These are phyloP conservation scores for Phytopythium boreale DNA, from an alignment of 352 stramenopile species.

Conservation along the genomic window DNA sequence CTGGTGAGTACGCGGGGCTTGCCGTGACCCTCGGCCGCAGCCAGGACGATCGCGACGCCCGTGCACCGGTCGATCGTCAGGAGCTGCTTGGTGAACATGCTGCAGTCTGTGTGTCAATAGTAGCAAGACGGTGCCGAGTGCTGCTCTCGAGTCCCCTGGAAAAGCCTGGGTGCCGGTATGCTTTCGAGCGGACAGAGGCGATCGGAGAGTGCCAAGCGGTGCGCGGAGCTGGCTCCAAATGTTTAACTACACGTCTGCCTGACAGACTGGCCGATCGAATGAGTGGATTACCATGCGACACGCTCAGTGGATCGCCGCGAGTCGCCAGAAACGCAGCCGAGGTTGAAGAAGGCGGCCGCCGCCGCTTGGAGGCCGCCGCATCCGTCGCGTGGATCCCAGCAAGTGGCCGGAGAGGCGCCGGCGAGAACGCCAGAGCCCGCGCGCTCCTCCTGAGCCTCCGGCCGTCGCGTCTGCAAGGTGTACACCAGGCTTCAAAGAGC, in stretches of 20 bases:
- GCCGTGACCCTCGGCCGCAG: background rate
- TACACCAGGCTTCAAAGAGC: background rate
- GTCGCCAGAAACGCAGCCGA: background rate
- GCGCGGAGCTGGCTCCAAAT: too few species aligned
- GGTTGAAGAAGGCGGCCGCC: background rate
- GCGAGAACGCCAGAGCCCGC: background rate
- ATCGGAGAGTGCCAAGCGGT: background rate
- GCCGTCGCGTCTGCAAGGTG: background rate
- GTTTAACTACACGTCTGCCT: too few species aligned
- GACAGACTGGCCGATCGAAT: too few species aligned
- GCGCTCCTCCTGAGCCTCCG: background rate
- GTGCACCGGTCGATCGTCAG: slow-evolving; percentile 20
- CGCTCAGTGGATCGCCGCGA: background rate
- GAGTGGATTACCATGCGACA: background rate
- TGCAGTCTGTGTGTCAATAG: background rate
- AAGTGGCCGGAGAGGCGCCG: background rate
- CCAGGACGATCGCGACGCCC: slow-evolving; percentile 1
- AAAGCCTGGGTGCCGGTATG: background rate
- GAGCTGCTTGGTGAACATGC: slow-evolving; percentile 34
- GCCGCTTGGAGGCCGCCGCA: background rate
- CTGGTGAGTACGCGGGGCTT: background rate
- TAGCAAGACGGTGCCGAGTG: too few species aligned
- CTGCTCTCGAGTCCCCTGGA: background rate
- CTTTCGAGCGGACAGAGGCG: background rate
- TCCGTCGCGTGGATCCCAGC: background rate